Evolutionary conservation across 2,329 filamentous ascomycete species (phyloP).

Genomic region (Fusarium poae): DNA sequence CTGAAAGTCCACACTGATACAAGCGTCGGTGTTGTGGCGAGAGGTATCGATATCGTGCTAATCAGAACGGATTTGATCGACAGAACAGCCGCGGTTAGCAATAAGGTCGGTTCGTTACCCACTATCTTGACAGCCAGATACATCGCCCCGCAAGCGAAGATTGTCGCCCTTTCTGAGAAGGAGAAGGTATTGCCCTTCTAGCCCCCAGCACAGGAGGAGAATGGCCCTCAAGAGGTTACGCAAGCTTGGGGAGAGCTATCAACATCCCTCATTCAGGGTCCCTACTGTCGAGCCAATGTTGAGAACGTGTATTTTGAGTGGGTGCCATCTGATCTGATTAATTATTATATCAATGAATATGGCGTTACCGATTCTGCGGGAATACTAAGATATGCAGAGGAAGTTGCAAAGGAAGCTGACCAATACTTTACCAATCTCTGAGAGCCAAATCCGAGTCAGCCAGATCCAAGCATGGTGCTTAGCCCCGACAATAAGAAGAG

Average conservation of each 20-base stretch:
- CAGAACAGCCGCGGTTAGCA: slow-evolving; percentile 69
- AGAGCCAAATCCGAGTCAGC: slow-evolving; percentile 20
- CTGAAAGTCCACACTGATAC: slow-evolving; percentile 71
- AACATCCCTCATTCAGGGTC: not conserved
- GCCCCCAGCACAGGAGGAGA: slow-evolving; percentile 60
- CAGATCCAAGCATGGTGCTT: slow-evolving; percentile 16
- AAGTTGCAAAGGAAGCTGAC: slow-evolving; percentile 54
- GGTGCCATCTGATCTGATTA: slow-evolving; percentile 64
- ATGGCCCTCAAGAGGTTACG: slow-evolving; percentile 65
- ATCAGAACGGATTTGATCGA: slow-evolving; percentile 75
- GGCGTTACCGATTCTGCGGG: slow-evolving; percentile 58
- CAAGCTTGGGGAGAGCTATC: slow-evolving; percentile 58
- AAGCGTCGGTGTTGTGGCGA: slow-evolving; percentile 66
- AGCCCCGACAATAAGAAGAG: slow-evolving; percentile 22
- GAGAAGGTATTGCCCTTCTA: slow-evolving; percentile 69
- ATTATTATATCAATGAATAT: slow-evolving; percentile 68
- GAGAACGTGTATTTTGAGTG: slow-evolving; percentile 72
- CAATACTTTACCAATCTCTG: slow-evolving; percentile 59
- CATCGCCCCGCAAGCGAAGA: slow-evolving; percentile 59
- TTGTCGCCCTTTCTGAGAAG: slow-evolving; percentile 69
- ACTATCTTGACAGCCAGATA: slow-evolving; percentile 67
- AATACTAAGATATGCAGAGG: slow-evolving; percentile 57
- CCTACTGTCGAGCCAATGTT: slow-evolving; percentile 50
- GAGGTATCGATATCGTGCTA: slow-evolving; percentile 68
- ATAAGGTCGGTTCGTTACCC: slow-evolving; percentile 75